These are phyloP conservation scores for Globisporangium cylindrosporum DNA, from an alignment of 352 stramenopile species.

Conservation along the genomic window DNA sequence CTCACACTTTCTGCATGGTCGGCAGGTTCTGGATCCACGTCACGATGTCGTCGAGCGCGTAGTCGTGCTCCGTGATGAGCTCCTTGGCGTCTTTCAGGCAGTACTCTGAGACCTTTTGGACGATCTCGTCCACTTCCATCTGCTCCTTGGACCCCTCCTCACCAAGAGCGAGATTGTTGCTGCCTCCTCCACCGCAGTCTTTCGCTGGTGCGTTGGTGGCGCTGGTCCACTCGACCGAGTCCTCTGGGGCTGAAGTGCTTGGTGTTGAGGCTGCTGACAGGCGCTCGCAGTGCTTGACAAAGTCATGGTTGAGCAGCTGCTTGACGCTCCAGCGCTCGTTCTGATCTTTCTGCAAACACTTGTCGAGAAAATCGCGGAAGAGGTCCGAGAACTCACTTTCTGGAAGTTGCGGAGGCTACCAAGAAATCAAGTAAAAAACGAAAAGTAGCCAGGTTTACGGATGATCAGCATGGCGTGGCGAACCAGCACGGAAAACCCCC, in stretches of 20 bases:
- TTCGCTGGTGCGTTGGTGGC: conserved; percentile 18
- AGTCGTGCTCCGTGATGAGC: conserved; percentile 59
- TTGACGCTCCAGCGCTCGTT: conserved; percentile 79
- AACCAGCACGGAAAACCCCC: background rate
- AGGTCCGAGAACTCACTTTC: conserved; percentile 66
- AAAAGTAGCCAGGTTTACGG: background rate
- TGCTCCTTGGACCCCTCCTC: conserved; percentile 67
- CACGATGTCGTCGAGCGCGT: conserved; percentile 71
- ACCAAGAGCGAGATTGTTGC: conserved; percentile 2
- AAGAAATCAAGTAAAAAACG: background rate
- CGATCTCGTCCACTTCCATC: conserved; percentile 72
- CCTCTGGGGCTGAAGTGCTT: conserved; percentile 20
- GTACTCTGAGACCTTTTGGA: conserved; percentile 72
- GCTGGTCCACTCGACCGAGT: conserved; percentile 28
- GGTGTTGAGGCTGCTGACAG: conserved; percentile 4
- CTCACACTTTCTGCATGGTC: conserved; percentile 80
- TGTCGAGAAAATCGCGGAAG: conserved; percentile 79
- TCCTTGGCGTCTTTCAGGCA: conserved; percentile 81
- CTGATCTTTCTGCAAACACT: conserved; percentile 81
- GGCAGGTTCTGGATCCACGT: conserved; percentile 75
- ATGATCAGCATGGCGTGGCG: no score
- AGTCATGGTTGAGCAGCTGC: conserved; percentile 71
- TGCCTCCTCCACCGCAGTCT: background rate
- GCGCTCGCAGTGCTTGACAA: conserved; percentile 46
- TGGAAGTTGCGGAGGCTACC: conserved; percentile 58